phyloP scores from a whole-genome alignment of 108 stramenopile species.

The Nitzschia putrida region DNA sequence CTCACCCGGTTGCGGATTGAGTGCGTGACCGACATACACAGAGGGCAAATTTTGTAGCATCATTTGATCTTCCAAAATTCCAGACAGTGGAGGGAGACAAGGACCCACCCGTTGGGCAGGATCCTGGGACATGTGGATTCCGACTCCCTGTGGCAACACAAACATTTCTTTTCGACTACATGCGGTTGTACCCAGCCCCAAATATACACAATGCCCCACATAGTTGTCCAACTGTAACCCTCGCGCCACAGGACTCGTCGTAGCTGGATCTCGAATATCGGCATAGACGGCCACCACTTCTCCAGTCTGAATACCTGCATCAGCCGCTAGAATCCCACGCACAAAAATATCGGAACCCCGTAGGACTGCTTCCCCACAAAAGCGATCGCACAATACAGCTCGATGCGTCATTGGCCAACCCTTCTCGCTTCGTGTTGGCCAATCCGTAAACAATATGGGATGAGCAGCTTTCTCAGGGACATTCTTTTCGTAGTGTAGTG shows the following conservation, averaged over 20 bases:
- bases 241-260: constrained; percentile 26
- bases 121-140: constrained; percentile 49
- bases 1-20: constrained; percentile 79
- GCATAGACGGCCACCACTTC: constrained; percentile 68
- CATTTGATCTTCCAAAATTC: constrained; percentile 48
- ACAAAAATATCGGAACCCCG: constrained; percentile 80
- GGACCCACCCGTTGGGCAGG: constrained; percentile 50
- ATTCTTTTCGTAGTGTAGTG: background rate
- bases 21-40: constrained; percentile 66
- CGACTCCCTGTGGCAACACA: constrained; percentile 47
- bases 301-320: constrained; percentile 49
- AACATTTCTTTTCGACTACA: constrained; percentile 62
- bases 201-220: constrained; percentile 57
- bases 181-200: constrained; percentile 58
- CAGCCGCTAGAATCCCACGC: constrained; percentile 60
- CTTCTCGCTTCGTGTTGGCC: constrained; percentile 32
- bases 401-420: constrained; percentile 73
- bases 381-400: constrained; percentile 61
- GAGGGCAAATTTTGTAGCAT: constrained; percentile 80
- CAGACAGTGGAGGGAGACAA: constrained; percentile 54
- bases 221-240: constrained; percentile 47
- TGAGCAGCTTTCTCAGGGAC: background rate
- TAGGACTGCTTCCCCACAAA: constrained; percentile 79
- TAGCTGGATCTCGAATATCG: constrained; percentile 24
- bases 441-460: constrained; percentile 22